These are phyloP conservation scores for Venturia aucupariae DNA, from an alignment of 2,329 filamentous ascomycete species.

Conservation along the genomic window DNA sequence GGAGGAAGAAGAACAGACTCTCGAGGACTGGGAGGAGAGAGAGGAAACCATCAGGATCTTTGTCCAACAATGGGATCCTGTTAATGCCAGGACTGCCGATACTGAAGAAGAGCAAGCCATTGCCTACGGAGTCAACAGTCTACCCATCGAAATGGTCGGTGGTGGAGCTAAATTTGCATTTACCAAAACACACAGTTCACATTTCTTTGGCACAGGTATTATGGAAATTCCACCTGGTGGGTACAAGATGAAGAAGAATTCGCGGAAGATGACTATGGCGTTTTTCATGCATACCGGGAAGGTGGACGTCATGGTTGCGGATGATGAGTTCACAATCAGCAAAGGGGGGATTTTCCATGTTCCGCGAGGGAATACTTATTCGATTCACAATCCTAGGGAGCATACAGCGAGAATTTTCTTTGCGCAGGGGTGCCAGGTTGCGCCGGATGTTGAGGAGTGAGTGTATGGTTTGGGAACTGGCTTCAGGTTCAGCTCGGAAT, in stretches of 20 bases:
- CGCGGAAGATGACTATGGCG: slow-evolving; percentile 90
- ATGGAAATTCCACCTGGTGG: slow-evolving; percentile 79
- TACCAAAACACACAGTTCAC: slow-evolving; percentile 73
- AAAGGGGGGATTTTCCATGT: slow-evolving; percentile 92
- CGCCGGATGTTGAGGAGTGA: not conserved
- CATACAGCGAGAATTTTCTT: slow-evolving; percentile 77
- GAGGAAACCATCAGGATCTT: slow-evolving; percentile 55
- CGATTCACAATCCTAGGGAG: slow-evolving; percentile 72
- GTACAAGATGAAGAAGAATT: slow-evolving; percentile 84
- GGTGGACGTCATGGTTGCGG: slow-evolving; percentile 68
- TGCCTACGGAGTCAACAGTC: slow-evolving; percentile 48
- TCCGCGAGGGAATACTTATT: slow-evolving; percentile 90
- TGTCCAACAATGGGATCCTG: slow-evolving; percentile 54
- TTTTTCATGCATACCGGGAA: slow-evolving; percentile 85
- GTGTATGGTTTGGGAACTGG: not conserved
- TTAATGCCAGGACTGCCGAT: slow-evolving; percentile 47
- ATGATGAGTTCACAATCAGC: slow-evolving; percentile 64
- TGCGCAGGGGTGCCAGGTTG: slow-evolving; percentile 66
- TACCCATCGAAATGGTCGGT: slow-evolving; percentile 46
- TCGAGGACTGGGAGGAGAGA: slow-evolving; percentile 64
- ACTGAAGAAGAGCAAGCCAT: slow-evolving; percentile 41
- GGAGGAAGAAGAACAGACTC: slow-evolving; percentile 39
- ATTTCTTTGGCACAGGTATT: slow-evolving; percentile 83
- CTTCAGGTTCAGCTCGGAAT: too few relatives aligned
- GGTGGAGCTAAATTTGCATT: slow-evolving; percentile 69